A percentile compares a stretch with the other conserved stretches of the same genome.
phyloP scores from a whole-genome alignment of 768 basidiomycete genomes.

The Hypholoma sublateritium region DNA sequence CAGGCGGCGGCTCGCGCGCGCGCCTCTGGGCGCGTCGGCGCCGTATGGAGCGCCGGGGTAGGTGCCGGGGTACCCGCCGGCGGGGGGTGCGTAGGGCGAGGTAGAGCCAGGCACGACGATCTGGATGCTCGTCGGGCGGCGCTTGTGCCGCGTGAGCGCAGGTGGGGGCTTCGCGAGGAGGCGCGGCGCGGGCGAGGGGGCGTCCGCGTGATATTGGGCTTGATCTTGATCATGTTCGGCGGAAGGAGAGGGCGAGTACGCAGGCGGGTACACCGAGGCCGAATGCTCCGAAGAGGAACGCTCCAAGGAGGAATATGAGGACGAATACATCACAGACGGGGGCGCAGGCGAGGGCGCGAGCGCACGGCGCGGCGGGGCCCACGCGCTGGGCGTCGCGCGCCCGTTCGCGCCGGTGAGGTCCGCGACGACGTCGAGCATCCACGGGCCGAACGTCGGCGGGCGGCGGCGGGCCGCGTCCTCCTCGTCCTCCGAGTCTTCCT shows the following conservation, averaged over 20 bases:
- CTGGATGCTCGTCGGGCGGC: slow-evolving; percentile 25
- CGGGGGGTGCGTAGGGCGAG: too few species aligned
- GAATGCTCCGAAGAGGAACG: too few species aligned
- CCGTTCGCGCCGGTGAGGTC: slow-evolving; percentile 46
- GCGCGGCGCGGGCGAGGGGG: background rate
- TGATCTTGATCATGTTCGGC: too few species aligned
- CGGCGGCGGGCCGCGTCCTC: slow-evolving; percentile 46
- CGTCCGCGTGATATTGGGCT: background rate
- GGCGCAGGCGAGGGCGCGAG: background rate
- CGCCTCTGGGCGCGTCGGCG: too few species aligned
- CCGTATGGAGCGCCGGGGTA: too few species aligned
- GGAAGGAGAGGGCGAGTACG: too few species aligned
- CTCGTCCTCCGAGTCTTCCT: slow-evolving; percentile 49
- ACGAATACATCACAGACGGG: too few species aligned
- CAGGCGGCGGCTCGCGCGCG: slow-evolving; percentile 33
- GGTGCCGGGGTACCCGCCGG: too few species aligned
- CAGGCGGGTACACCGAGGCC: too few species aligned
- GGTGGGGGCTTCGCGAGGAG: background rate
- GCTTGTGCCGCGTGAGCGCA: background rate
- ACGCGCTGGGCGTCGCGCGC: background rate
- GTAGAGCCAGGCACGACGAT: slow-evolving; percentile 22
- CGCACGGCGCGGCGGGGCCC: background rate
- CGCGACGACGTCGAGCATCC: slow-evolving; percentile 82
- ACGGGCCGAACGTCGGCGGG: slow-evolving; percentile 66
- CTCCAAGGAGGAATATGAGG: too few species aligned